A percentile compares a stretch with the other conserved stretches of the same genome.
Conservation (phyloP, 1,284 basidiomycete species). For the Heterobasidion annosum region DNA sequence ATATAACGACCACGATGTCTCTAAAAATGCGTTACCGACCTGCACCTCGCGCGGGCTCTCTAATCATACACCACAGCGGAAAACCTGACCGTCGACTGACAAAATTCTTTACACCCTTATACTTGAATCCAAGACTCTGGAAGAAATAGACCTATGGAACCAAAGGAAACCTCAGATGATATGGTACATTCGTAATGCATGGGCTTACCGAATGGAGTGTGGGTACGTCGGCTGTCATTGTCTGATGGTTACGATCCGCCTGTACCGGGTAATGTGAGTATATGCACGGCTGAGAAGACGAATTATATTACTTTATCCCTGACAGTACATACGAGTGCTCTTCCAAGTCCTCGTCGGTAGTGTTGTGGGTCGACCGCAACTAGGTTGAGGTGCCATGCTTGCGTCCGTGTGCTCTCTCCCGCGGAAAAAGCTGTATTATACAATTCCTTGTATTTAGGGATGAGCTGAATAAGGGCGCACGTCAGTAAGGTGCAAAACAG, state of each 20-base stretch:
- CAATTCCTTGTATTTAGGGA: conserved; percentile 6
- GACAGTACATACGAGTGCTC: not conserved
- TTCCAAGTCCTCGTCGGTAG: conserved; percentile 3
- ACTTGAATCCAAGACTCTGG: conserved; percentile 2
- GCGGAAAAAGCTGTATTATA: conserved; percentile 1
- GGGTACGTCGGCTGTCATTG: conserved; percentile 3
- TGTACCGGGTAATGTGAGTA: not conserved
- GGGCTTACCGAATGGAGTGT: conserved; percentile 1
- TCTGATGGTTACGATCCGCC: conserved; percentile 1
- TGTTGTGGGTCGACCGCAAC: conserved; percentile 1
- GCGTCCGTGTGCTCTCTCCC: not conserved
- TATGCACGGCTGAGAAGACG: not conserved
- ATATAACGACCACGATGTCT: not conserved
- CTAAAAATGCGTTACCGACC: not conserved
- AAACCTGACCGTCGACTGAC: not conserved
- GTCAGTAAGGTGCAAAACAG: not conserved
- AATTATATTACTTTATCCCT: conserved; percentile 1
- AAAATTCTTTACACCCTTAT: not conserved
- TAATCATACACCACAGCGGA: not conserved
- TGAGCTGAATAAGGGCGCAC: not conserved
- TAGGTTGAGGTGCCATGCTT: conserved; percentile 6
- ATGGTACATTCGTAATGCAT: not conserved
- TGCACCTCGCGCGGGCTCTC: not conserved
- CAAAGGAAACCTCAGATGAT: not conserved
- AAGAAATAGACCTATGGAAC: conserved; percentile 4